Conservation (phyloP, 2,329 filamentous ascomycete species). For the Myriosclerotinia curreyana region DNA sequence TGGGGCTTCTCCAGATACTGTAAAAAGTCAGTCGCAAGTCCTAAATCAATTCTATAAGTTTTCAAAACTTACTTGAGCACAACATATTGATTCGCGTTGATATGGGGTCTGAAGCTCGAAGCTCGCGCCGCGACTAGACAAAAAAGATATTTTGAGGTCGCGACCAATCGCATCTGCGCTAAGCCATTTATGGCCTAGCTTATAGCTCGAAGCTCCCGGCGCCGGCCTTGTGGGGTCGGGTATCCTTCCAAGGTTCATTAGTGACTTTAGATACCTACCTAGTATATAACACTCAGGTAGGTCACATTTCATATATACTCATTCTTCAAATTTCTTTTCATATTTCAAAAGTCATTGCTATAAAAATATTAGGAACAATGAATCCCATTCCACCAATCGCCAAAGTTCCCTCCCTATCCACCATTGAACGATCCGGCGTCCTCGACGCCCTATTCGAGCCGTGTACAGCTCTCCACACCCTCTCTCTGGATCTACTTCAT, state of each 20-base stretch:
- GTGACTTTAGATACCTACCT: slow-evolving; percentile 5
- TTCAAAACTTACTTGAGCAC: slow-evolving; percentile 57
- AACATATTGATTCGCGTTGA: slow-evolving; percentile 50
- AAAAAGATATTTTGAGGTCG: slow-evolving; percentile 24
- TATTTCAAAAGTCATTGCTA: background rate
- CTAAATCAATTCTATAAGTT: background rate
- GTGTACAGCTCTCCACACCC: slow-evolving; percentile 67
- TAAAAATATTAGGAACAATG: background rate
- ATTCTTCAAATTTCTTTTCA: background rate
- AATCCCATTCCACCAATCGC: slow-evolving; percentile 55
- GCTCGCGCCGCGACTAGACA: slow-evolving; percentile 29
- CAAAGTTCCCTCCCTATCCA: slow-evolving; percentile 54
- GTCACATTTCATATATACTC: background rate
- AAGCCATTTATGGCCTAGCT: slow-evolving; percentile 12
- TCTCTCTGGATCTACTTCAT: slow-evolving; percentile 66
- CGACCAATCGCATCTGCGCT: slow-evolving; percentile 8
- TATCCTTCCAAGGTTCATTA: slow-evolving; percentile 6
- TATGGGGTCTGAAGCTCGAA: slow-evolving; percentile 25
- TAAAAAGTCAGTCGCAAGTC: slow-evolving; percentile 32
- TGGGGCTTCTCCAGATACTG: slow-evolving; percentile 94
- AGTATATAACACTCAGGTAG: background rate
- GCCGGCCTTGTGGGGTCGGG: slow-evolving; percentile 15
- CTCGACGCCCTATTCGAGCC: slow-evolving; percentile 86
- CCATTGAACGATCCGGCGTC: slow-evolving; percentile 52
- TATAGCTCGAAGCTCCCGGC: slow-evolving; percentile 9